Base-by-base conservation (phyloP, 371 early-diverging fungal genomes). In the Dichotomocladium elegans region DNA sequence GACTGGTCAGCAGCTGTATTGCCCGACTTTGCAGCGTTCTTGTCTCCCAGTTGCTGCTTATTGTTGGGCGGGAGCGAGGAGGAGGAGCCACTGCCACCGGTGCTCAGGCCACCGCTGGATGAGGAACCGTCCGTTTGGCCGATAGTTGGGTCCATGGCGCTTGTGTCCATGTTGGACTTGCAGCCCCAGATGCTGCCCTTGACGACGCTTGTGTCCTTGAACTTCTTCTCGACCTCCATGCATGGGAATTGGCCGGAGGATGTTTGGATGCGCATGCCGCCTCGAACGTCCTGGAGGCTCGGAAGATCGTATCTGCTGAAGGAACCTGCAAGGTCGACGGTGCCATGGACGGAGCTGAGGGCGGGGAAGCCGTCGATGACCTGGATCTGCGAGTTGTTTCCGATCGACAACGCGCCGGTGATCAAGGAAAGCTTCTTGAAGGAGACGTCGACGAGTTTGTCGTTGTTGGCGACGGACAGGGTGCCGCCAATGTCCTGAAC, bases 321-420 rank as follows among this genome's bases (percentile, higher is more conserved):
- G 10, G 55, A 49, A 17, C 82, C 82, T 11, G 79, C 77, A 34
- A 81, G 57, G 44, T 81, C 79, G 25, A 77, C 47, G 3, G 75
- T 73, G 3, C 84, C 84, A 6, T 70, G 66, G 6, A 84, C 70
- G 9, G 71, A 72, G 33, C 53, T 49, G 10, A 81, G 61, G 28
- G 58, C 64, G 3, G 68, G 61, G 58, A 79, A 81, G 3, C 84
- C 84, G 30, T 66, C 66, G 21, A 84, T 65, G 9, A 59, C 43
- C 1, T 47, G 51, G 26, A 84, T 46, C 14, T 72, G 64, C 2
- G 80, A 72, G 51, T 84, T 84, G 65, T 84, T 80, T 50, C 80
- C 81, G 28, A 84, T 68, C 9, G 75, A 66, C 3, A 84, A 60
- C 9, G 84, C 82, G 17, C 84, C 84, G 12, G 71, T 72, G 10